These are phyloP conservation scores for Inonotus obliquus DNA, from an alignment of 1,284 basidiomycete species.

Conservation along the genomic window DNA sequence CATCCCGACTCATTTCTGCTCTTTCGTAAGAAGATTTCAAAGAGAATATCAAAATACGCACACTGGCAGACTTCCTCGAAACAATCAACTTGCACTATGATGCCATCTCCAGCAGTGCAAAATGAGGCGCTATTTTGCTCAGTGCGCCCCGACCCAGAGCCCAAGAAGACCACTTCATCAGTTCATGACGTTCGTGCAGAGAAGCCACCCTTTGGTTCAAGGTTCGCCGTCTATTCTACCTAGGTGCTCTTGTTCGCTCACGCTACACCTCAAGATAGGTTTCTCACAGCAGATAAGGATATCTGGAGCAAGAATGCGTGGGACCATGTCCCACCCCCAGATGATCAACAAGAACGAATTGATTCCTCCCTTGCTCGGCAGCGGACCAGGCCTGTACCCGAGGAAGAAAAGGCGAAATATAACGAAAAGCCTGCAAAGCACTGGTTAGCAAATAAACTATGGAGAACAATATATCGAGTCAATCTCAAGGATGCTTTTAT, in stretches of 20 bases:
- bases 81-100: not conserved
- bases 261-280: constrained; percentile 35
- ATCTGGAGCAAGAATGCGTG: constrained; percentile 80
- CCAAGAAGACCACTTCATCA: constrained; percentile 46
- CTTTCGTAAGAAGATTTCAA: not conserved
- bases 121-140: not conserved
- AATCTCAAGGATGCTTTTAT: not conserved
- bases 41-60: not conserved
- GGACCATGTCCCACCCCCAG: constrained; percentile 86
- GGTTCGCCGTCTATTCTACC: constrained; percentile 34
- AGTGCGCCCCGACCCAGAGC: not conserved
- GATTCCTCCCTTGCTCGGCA: constrained; percentile 66
- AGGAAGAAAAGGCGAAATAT: constrained; percentile 61
- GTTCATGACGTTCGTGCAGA: constrained; percentile 54
- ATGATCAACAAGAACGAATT: constrained; percentile 70
- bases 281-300: constrained; percentile 55
- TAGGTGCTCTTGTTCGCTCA: constrained; percentile 8
- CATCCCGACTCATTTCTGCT: not conserved
- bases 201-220: constrained; percentile 67
- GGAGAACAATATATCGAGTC: not conserved
- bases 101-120: not conserved
- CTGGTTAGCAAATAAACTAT: constrained; percentile 42
- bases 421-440: constrained; percentile 70
- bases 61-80: not conserved
- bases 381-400: constrained; percentile 60